Conservation (phyloP, 345 rosid species). For the Euphorbia lathyris region DNA sequence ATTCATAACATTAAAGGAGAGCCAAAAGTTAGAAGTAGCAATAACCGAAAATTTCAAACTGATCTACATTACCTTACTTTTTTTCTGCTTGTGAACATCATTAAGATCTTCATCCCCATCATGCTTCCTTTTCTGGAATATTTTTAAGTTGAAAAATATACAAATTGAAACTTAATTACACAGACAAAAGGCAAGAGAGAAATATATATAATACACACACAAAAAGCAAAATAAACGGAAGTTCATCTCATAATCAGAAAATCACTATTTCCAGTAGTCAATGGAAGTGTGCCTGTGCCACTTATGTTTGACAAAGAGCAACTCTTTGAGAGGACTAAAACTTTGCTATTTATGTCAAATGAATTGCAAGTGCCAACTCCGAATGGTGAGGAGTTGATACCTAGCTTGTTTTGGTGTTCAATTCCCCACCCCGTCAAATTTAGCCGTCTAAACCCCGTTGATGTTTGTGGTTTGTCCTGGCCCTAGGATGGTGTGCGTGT, state of each 20-base stretch:
- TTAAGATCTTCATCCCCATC: constrained; percentile 88
- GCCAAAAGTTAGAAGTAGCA: background rate
- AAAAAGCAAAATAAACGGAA: background rate
- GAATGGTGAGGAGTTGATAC: too few relatives aligned
- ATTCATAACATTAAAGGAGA: constrained; percentile 7
- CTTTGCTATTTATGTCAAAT: background rate
- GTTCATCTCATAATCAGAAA: background rate
- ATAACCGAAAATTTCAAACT: background rate
- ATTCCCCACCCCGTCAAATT: too few relatives aligned
- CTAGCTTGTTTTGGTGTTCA: too few relatives aligned
- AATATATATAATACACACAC: background rate
- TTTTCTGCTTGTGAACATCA: constrained; percentile 82
- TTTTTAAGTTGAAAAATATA: constrained; percentile 16
- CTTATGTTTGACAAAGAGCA: background rate
- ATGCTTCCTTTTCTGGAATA: constrained; percentile 90
- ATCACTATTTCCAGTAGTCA: background rate
- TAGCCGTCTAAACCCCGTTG: too few relatives aligned
- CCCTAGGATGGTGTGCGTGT: too few relatives aligned
- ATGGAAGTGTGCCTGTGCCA: background rate
- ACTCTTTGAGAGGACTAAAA: background rate
- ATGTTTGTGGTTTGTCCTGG: too few relatives aligned
- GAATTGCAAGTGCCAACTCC: background rate
- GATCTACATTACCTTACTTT: constrained; percentile 69
- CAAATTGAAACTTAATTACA: background rate
- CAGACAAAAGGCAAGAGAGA: background rate